Evolutionary conservation across 768 basidiomycete genomes (phyloP), one percentile per base, ranked within the genome.

Genomic region (Lentinula guzmanii): DNA sequence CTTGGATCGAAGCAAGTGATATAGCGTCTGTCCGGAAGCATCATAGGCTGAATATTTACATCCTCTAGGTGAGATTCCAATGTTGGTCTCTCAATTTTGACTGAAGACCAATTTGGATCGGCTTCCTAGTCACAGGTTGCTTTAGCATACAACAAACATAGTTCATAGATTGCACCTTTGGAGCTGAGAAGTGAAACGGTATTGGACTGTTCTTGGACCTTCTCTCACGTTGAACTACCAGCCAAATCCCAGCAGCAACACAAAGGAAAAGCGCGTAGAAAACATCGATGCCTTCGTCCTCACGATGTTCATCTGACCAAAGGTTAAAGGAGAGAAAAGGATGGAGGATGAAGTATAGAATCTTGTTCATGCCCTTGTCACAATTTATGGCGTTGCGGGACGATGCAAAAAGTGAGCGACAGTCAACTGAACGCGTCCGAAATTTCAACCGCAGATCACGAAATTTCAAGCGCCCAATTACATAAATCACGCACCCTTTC

Each of bases 1-100:
- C 94, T 86, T 13, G 96, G 96, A 72, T 98, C 96, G 67, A 85
- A 98, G 70, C 89, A 87, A 2, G 96, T 98, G 62, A 98, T 89
- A 69, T 90, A 93, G 45, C 85, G 79, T 51, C 83, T 77, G 43
- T 78, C 79, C 1, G 75, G 70, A 34, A 81, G 69, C 48, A 79
- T 68, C 1, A 78, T 69, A 3, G 87, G 85, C 41, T 82, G 74
- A 35, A 94, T 76, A 9, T 80, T 79, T 1, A 76, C 71, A 63
- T 84, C 77, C 6, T 76, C 74, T 43, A 81, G 70, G 71, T 95
- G 93, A 3, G 90, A 86, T 63, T 80, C 78, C 48, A 94, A 77
- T 56, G 77, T 75, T 5, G 92, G 82, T 21, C 86, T 76, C 15
- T 70, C 69, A 58, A 95, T 85, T 45, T 77, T 73, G 18, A 77